Evolutionary conservation across 2,329 filamentous ascomycete species (phyloP), one percentile per base, ranked within the genome.

Genomic region (Colletotrichum lupini): DNA sequence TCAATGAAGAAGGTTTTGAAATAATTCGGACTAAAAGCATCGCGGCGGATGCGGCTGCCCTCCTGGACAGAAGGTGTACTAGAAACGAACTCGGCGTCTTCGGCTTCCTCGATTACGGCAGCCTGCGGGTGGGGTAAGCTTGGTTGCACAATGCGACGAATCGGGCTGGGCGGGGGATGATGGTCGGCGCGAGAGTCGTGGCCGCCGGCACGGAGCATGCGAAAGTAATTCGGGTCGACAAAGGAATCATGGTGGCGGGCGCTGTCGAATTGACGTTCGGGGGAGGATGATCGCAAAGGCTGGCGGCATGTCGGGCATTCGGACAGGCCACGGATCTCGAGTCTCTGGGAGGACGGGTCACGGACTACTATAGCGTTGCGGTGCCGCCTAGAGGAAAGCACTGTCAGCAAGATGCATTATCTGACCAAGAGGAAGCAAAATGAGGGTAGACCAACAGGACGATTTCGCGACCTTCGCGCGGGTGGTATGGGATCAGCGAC

Each of bases 221-320:
- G 94, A 83, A 99, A 99, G 86, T 99, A 99, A 64, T 95, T 91
- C 2, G 95, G 95, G 78, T 95, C 93, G 77, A 98, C 93, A 80
- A 95, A 98, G 69, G 92, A 89, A 61, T 93, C 88, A 76, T 82
- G 82, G 42, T 84, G 83, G 63, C 82, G 79, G 37, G 83, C 78
- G 55, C 79, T 82, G 67, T 89, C 89, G 79, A 85, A 90, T 74
- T 85, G 81, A 37, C 85, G 83, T 26, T 90, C 87, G 65, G 87
- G 82, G 53, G 89, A 87, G 46, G 80, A 81, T 52, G 80, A 81
- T 75, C 87, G 81, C 82, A 92, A 88, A 22, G 94, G 91, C 66
- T 94, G 93, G 80, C 95, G 94, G 81, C 96, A 98, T 79, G 95
- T 94, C n/a, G 97, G 97, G 80, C 97, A 99, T 79, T 95, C 91